Conservation (phyloP, 2,329 filamentous ascomycete species). For the Sporothrix pseudoabietina region DNA sequence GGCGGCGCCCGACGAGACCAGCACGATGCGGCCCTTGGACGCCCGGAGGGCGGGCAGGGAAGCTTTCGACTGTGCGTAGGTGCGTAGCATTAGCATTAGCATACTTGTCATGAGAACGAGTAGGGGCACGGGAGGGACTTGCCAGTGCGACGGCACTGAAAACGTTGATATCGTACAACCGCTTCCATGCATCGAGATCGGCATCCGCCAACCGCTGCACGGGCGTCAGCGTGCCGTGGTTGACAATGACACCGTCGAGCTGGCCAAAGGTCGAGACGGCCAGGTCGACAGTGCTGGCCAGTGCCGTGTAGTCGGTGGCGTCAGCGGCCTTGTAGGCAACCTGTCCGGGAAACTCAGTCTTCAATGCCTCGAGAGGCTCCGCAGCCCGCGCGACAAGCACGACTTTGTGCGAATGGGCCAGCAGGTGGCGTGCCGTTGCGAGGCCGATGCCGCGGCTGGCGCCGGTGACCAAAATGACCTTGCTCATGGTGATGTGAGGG, state of each 20-base stretch:
- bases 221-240: constrained; percentile 81
- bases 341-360: constrained; percentile 54
- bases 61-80: constrained; percentile 62
- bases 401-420: constrained; percentile 59
- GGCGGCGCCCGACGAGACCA: constrained; percentile 80
- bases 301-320: constrained; percentile 52
- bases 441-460: constrained; percentile 66
- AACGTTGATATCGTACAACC: constrained; percentile 79
- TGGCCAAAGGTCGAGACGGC: constrained; percentile 68
- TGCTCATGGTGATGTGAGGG: constrained; percentile 33
- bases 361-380: constrained; percentile 53
- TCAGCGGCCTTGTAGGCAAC: constrained; percentile 61
- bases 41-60: constrained; percentile 69
- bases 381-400: constrained; percentile 60
- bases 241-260: constrained; percentile 82
- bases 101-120: too few species aligned
- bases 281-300: constrained; percentile 63
- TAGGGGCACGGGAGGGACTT: constrained; percentile 40
- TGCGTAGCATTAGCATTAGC: background rate
- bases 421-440: constrained; percentile 55
- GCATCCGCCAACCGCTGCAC: constrained; percentile 70
- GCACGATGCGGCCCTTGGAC: constrained; percentile 70
- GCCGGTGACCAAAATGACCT: constrained; percentile 70
- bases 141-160: constrained; percentile 81
- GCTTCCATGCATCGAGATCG: constrained; percentile 72